These are phyloP conservation scores for Quercus cerris DNA, from an alignment of 306 rosid genomes.

Conservation along the genomic window DNA sequence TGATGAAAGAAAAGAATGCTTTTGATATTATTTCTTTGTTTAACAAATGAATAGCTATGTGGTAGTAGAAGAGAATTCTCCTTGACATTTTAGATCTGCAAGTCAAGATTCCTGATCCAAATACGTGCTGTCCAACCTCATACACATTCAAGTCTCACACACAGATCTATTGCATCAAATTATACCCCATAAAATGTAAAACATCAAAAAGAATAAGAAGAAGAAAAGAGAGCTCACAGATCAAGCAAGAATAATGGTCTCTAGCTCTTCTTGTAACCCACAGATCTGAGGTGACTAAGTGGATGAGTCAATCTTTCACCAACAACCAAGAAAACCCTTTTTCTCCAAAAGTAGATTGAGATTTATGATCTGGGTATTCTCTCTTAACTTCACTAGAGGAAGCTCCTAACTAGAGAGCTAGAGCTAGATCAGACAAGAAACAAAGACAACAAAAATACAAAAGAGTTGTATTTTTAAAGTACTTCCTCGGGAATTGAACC, in stretches of 20 bases:
- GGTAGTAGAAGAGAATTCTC: neutral
- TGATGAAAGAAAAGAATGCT: neutral
- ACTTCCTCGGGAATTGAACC: slow-evolving; percentile 47
- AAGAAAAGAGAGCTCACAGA: slow-evolving; percentile 42
- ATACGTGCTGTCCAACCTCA: neutral
- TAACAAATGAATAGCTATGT: neutral
- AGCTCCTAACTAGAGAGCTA: neutral
- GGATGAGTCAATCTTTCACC: slow-evolving; percentile 18
- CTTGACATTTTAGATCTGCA: slow-evolving; percentile 14
- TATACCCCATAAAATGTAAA: neutral
- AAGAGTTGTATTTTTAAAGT: neutral
- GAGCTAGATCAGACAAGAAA: slow-evolving; percentile 30
- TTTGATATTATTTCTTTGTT: neutral
- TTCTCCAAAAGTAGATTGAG: slow-evolving; percentile 1
- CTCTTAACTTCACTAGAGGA: slow-evolving; percentile 18
- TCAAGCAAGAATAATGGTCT: slow-evolving; percentile 15
- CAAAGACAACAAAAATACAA: slow-evolving; percentile 25
- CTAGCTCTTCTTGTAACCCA: neutral
- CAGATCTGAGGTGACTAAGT: slow-evolving; percentile 29
- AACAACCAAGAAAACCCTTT: neutral
- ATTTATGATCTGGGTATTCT: slow-evolving; percentile 1
- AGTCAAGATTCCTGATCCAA: neutral
- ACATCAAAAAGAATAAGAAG: neutral
- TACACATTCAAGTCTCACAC: neutral
- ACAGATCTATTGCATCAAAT: neutral